Percentiles rank a stretch among this genome's conserved stretches.
phyloP scores from a whole-genome alignment of 202 grass and related monocot species.

The Elaeis oleifera region DNA sequence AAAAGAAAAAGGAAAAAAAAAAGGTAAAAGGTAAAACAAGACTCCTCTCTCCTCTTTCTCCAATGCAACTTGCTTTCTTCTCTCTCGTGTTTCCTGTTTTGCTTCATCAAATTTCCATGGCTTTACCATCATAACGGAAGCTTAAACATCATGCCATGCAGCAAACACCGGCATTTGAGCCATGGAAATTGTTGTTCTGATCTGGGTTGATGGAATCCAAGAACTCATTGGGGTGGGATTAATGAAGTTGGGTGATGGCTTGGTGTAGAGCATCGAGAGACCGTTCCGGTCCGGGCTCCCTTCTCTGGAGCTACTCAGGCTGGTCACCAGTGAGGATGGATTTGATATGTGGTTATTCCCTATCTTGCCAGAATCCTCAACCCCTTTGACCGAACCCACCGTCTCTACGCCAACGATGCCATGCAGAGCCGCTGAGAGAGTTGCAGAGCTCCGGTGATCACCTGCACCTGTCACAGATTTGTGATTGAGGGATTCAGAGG shows the following conservation, averaged over 20 bases:
- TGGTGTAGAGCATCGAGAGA: slow-evolving; percentile 43
- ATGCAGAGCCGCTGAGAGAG: slow-evolving; percentile 7
- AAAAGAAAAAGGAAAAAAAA: not conserved
- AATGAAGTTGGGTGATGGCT: slow-evolving; percentile 22
- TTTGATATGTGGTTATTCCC: slow-evolving; percentile 36
- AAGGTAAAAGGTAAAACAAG: not conserved
- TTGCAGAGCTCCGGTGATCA: not conserved
- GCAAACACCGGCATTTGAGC: slow-evolving; percentile 57
- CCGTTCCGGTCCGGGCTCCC: slow-evolving; percentile 43
- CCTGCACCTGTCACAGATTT: slow-evolving; percentile 10
- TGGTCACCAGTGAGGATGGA: slow-evolving; percentile 56
- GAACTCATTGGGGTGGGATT: slow-evolving; percentile 29
- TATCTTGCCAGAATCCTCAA: slow-evolving; percentile 21
- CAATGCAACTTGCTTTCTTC: not conserved
- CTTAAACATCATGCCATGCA: slow-evolving; percentile 59
- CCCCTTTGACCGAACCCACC: not conserved
- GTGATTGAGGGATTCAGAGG: slow-evolving; percentile 26
- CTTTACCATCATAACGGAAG: not conserved
- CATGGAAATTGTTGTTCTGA: slow-evolving; percentile 23
- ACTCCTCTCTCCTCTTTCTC: not conserved
- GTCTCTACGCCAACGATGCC: slow-evolving; percentile 26
- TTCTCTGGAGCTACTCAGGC: slow-evolving; percentile 62
- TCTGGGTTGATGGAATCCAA: slow-evolving; percentile 46
- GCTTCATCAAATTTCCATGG: slow-evolving; percentile 13
- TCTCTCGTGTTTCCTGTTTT: too few relatives aligned